Evolutionary conservation across 306 rosid genomes (phyloP).

Genomic region (Lathyrus tuberosus): DNA sequence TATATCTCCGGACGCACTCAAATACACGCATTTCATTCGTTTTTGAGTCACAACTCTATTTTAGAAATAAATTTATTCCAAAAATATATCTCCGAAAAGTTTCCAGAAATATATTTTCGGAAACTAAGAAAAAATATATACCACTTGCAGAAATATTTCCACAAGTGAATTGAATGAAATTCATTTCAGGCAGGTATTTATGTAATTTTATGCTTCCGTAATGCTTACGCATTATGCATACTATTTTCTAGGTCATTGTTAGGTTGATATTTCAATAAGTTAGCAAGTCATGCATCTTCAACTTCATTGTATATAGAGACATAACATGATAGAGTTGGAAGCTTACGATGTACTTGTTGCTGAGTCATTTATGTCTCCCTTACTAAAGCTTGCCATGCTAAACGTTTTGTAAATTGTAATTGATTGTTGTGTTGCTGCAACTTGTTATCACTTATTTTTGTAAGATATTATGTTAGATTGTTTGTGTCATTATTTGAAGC

Average conservation of each 20-base stretch:
- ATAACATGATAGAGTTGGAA: slow-evolving; percentile 21
- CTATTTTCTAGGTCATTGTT: slow-evolving; percentile 14
- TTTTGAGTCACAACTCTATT: no score
- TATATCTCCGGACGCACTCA: no score
- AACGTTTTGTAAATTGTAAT: background rate
- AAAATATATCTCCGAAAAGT: no score
- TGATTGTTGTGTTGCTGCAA: background rate
- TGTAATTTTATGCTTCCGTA: slow-evolving; percentile 33
- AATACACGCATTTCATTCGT: no score
- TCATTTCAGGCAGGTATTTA: slow-evolving; percentile 86
- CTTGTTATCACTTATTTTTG: no score
- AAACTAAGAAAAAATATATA: no score
- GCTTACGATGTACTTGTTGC: background rate
- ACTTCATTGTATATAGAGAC: slow-evolving; percentile 22
- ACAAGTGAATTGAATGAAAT: slow-evolving; percentile 96
- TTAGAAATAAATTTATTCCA: no score
- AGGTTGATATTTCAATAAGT: slow-evolving; percentile 17
- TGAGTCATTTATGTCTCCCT: slow-evolving; percentile 27
- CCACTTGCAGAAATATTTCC: slow-evolving; percentile 66
- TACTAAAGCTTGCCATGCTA: slow-evolving; percentile 13
- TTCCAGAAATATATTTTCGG: no score
- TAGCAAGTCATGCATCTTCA: slow-evolving; percentile 20
- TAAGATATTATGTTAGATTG: no score
- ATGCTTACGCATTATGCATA: slow-evolving; percentile 10
- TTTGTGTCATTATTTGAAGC: no score